These are phyloP conservation scores for Striga asiatica DNA, from an alignment of 257 asterid genomes.

Conservation along the genomic window DNA sequence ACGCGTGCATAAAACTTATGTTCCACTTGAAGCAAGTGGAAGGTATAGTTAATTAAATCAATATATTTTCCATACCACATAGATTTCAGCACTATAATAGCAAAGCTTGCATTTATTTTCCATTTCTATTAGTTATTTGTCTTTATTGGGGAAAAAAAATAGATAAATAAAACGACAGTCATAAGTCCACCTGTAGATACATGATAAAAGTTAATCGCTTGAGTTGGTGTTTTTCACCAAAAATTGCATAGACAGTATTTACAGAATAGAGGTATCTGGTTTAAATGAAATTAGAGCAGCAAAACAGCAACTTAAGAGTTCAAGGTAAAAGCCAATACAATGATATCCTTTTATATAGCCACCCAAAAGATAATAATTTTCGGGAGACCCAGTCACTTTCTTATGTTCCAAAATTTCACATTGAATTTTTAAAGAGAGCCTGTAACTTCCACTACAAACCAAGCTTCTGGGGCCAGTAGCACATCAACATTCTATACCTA, in stretches of 20 bases:
- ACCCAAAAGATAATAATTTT: background rate
- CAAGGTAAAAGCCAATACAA: background rate
- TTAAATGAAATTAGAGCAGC: background rate
- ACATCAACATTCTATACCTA: background rate
- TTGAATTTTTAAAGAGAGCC: too few species aligned
- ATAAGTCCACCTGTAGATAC: conserved; percentile 1
- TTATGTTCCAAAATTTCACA: too few species aligned
- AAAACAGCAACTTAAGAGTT: background rate
- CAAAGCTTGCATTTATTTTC: conserved; percentile 2
- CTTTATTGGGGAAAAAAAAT: background rate
- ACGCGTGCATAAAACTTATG: conserved; percentile 8
- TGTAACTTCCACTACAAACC: background rate
- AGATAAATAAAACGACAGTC: background rate
- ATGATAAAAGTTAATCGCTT: background rate
- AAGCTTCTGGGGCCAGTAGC: background rate
- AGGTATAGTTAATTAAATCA: conserved; percentile 2
- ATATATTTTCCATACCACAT: conserved; percentile 8
- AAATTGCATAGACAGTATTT: background rate
- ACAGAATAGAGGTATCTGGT: background rate
- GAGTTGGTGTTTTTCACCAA: background rate
- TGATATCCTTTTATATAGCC: background rate
- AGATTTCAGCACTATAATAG: conserved; percentile 8
- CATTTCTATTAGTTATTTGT: background rate
- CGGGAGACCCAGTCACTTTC: background rate
- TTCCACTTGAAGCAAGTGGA: conserved; percentile 6